A percentile compares a stretch with the other conserved stretches of the same genome.
phyloP scores from a whole-genome alignment of 2,329 filamentous ascomycete genomes.

The Hypoxylon rubiginosum region DNA sequence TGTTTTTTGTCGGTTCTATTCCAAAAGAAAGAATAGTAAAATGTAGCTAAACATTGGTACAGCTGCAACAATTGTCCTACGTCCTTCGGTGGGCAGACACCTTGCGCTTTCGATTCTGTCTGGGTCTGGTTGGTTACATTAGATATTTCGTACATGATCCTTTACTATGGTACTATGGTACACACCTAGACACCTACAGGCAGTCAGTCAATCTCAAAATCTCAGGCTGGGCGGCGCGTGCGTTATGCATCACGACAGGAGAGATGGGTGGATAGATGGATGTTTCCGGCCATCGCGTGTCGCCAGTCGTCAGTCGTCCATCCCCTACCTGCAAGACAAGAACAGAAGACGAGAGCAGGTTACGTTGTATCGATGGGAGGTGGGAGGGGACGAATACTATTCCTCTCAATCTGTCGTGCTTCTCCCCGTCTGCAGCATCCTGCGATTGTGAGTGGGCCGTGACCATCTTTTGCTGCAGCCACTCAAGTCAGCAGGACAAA shows the following conservation, averaged over 20 bases:
- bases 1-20: neutral
- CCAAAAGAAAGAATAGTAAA: neutral
- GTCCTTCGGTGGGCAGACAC: neutral
- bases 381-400: conserved; percentile 16
- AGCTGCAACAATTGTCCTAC: conserved; percentile 4
- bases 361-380: conserved; percentile 44
- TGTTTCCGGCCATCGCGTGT: conserved; percentile 19
- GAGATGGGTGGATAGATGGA: conserved; percentile 28
- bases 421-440: conserved; percentile 25
- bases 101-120: conserved; percentile 14
- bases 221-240: conserved; percentile 28
- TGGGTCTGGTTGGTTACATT: conserved; percentile 34
- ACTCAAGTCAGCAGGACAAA: conserved; percentile 51
- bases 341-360: conserved; percentile 28
- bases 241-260: conserved; percentile 27
- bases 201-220: conserved; percentile 24
- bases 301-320: neutral
- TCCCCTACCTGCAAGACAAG: neutral
- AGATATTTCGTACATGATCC: conserved; percentile 38
- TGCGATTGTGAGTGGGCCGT: conserved; percentile 40
- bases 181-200: neutral
- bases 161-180: neutral
- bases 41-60: neutral
- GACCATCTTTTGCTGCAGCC: conserved; percentile 42
- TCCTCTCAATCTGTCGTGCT: conserved; percentile 41